Percentiles rank a stretch among this genome's conserved stretches.
Conservation (phyloP, 148 eudicot genomes). For the Fallopia convolvulus region DNA sequence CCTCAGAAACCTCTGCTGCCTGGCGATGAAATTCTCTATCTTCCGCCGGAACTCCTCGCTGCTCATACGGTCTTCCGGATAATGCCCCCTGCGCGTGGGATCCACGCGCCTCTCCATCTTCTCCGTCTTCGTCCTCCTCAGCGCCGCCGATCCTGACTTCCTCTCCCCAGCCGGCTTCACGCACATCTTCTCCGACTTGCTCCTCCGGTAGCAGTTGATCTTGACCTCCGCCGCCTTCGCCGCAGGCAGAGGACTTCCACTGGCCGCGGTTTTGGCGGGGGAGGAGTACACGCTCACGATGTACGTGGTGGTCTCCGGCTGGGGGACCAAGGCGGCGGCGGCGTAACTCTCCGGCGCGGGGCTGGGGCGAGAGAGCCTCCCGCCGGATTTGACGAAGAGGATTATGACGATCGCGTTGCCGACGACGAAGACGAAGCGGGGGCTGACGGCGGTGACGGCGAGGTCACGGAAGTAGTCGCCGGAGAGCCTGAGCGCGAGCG, state of each 20-base stretch:
- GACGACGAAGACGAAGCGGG: conserved; percentile 59
- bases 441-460: conserved; percentile 32
- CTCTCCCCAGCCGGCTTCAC: conserved; percentile 1
- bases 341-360: not conserved
- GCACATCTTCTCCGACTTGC: conserved; percentile 40
- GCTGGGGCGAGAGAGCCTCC: not conserved
- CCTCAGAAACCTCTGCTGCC: conserved; percentile 70
- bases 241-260: not conserved
- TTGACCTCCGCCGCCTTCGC: conserved; percentile 1
- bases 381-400: conserved; percentile 32
- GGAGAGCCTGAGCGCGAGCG: conserved; percentile 31
- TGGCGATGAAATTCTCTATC: conserved; percentile 73
- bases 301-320: not conserved
- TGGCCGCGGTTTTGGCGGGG: not conserved
- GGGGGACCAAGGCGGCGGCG: not conserved
- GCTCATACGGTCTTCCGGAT: conserved; percentile 62
- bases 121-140: conserved; percentile 46
- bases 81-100: not conserved
- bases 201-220: conserved; percentile 36
- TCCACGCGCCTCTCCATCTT: conserved; percentile 1
- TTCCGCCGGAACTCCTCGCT: conserved; percentile 53
- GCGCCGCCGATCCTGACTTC: not conserved
- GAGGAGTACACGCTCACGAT: not conserved
- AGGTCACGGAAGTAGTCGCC: conserved; percentile 35
- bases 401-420: conserved; percentile 60